phyloP scores from a whole-genome alignment of 106 monocot genomes.

The Ottelia alismoides region DNA sequence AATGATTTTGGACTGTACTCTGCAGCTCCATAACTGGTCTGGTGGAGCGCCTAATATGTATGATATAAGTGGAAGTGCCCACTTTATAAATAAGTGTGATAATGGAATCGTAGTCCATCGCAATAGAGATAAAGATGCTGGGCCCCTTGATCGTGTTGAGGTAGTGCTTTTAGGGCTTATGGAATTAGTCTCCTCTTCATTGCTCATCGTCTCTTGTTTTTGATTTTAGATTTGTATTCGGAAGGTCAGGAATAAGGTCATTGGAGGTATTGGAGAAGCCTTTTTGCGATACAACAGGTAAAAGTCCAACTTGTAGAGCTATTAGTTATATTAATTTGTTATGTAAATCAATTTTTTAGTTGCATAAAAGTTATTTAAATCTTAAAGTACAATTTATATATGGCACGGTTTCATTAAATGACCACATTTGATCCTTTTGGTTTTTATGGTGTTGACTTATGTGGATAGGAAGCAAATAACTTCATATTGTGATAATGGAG shows the following conservation, averaged over 20 bases:
- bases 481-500: too few relatives aligned
- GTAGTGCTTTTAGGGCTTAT: conserved; percentile 18
- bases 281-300: conserved; percentile 73
- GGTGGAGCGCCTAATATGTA: conserved; percentile 82
- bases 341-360: too few relatives aligned
- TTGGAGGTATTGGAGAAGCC: conserved; percentile 64
- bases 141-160: conserved; percentile 53
- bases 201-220: neutral
- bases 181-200: neutral
- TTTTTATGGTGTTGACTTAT: too few relatives aligned
- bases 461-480: too few relatives aligned
- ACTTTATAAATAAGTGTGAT: conserved; percentile 98
- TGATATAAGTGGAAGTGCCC: conserved; percentile 97
- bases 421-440: too few relatives aligned
- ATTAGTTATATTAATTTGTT: too few relatives aligned
- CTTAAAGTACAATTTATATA: too few relatives aligned
- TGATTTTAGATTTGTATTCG: conserved; percentile 54
- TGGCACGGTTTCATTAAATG: too few relatives aligned
- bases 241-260: conserved; percentile 86
- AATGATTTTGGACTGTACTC: too few relatives aligned
- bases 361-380: too few relatives aligned
- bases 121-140: conserved; percentile 46
- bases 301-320: too few relatives aligned
- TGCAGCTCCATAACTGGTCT: conserved; percentile 69
- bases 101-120: conserved; percentile 93